Conservation (phyloP, 2,329 filamentous ascomycete species). For the Pseudogymnoascus sp. region DNA sequence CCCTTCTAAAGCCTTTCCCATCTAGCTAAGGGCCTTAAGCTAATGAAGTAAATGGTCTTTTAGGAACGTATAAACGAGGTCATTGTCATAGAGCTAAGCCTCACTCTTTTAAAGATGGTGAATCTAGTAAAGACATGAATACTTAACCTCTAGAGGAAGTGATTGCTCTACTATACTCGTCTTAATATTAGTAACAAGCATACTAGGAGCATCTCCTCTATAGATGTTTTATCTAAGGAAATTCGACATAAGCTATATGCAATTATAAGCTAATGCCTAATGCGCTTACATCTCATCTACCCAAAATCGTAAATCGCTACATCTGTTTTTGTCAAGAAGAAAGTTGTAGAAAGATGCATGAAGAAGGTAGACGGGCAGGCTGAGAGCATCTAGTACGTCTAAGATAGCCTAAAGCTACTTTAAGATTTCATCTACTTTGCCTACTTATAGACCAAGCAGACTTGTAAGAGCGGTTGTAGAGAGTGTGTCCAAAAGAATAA, state of each 20-base stretch:
- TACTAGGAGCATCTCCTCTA: constrained; percentile 24
- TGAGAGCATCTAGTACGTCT: constrained; percentile 21
- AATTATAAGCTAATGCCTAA: constrained; percentile 26
- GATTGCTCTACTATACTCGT: constrained; percentile 17
- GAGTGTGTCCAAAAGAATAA: constrained; percentile 24
- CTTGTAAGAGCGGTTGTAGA: constrained; percentile 21
- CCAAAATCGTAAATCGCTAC: constrained; percentile 28
- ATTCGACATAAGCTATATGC: constrained; percentile 31
- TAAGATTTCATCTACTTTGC: constrained; percentile 20
- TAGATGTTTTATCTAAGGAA: constrained; percentile 33
- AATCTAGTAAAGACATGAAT: constrained; percentile 36
- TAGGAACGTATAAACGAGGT: constrained; percentile 30
- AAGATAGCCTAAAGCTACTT: constrained; percentile 31
- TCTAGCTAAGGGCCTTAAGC: constrained; percentile 14
- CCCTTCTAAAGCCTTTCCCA: not conserved
- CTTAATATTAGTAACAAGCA: constrained; percentile 20
- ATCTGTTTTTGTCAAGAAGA: constrained; percentile 27
- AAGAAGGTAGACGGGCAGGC: constrained; percentile 24
- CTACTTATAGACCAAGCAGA: constrained; percentile 22
- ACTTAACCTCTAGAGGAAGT: constrained; percentile 29
- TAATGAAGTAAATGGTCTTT: constrained; percentile 32
- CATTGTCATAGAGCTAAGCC: constrained; percentile 22
- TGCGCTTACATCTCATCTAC: constrained; percentile 31
- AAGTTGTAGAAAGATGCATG: constrained; percentile 35
- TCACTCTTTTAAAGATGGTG: constrained; percentile 28